Conservation (phyloP, 176 grass and related monocot genomes). For the maize (Zea mays) region Zm-B73-REFERENCE-NAM-5.0 NC_050102.1:176075001-176075500, state of each 20-base stretch:
- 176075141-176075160: background rate
- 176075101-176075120: background rate
- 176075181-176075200: background rate
- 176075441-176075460: conserved; percentile 65
- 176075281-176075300: conserved; percentile 66
- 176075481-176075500: conserved; percentile 58
- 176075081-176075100: background rate
- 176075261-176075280: conserved; percentile 64
- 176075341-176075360: conserved; percentile 3
- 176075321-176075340: conserved; percentile 53
- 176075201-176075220: conserved; percentile 52
- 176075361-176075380: conserved; percentile 1
- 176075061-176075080: background rate
- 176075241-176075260: conserved; percentile 44
- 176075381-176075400: background rate
- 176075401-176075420: conserved; percentile 11
- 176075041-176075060: background rate
- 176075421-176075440: conserved; percentile 40
- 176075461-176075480: conserved; percentile 61
- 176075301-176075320: conserved; percentile 56
- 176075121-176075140: background rate
- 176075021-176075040: background rate
- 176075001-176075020: background rate
- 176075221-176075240: conserved; percentile 70
- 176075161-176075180: background rate